Base-by-base conservation (phyloP, 2,329 filamentous ascomycete species). In the Allantophomopsis cytisporea region DNA sequence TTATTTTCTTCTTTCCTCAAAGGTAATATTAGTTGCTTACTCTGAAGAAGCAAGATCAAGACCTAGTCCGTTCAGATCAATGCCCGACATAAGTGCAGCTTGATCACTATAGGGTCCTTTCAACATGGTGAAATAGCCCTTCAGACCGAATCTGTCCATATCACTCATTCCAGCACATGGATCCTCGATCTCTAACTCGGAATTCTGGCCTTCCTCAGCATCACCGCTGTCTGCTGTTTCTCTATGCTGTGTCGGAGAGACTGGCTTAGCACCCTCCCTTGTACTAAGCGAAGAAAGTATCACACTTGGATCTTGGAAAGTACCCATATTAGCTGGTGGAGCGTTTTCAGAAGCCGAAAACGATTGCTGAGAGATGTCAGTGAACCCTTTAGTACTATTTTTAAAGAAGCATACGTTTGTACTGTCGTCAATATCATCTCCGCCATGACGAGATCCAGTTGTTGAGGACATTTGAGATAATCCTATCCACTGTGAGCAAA, bases 31-130 rank as follows among this genome's bases (percentile, higher is more conserved):
- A 17, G 12, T 23, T 7, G 37, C 73, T 56, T 64, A 79, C 75
- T 76, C 73, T 41, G 62, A 61, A 3, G 71, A 68, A 38, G 58
- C 62, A 42, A 79, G 59, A 45, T 80, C 75, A 31, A 80, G 57
- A 10, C 73, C 73, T 31, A 80, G 59, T 8, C 63, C 60, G 35
- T 56, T 62, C 10, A 76, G 68, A 45, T 80, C 75, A 47, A 78
- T 65, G 3, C 76, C 76, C 35, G 67, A 65, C 10, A 78, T 63
- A 50, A 77, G 65, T 4, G 72, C 69, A 39, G 71, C 73, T 54
- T 77, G 80, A 47, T 78, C 73, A 12, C 72, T 69, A 45, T 70
- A 76, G 51, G 71, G 76, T 56, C 72, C 74, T 66, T 80, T 78
- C 55, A 80, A 58, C 23, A 72, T 71, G 41, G 69, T 45, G 18